Percentiles rank a stretch among this genome's conserved stretches.
These are phyloP conservation scores for Cetraspora pellucida DNA, from an alignment of 192 early-diverging fungal species.

Conservation along the genomic window DNA sequence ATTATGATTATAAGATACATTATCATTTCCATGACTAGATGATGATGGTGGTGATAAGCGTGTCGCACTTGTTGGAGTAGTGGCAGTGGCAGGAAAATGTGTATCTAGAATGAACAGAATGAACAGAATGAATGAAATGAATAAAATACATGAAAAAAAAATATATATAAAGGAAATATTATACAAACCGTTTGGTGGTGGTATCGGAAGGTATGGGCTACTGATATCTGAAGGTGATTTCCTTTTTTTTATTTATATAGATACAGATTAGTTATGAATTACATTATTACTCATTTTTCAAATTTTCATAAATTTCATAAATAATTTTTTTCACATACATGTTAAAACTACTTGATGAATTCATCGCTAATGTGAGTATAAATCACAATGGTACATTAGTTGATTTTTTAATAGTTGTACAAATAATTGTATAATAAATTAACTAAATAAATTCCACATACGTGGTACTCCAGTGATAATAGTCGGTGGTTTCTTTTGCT, in stretches of 20 bases:
- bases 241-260: slow-evolving; percentile 1
- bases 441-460: background rate
- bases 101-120: background rate
- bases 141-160: too few species aligned
- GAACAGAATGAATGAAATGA: background rate
- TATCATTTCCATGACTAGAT: slow-evolving; percentile 10
- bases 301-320: background rate
- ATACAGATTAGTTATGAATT: background rate
- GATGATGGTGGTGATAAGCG: slow-evolving; percentile 33
- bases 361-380: slow-evolving; percentile 16
- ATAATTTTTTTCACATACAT: background rate
- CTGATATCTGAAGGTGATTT: slow-evolving; percentile 34
- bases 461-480: slow-evolving; percentile 35
- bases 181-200: slow-evolving; percentile 22
- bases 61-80: slow-evolving; percentile 32
- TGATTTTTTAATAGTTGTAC: background rate
- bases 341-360: slow-evolving; percentile 10
- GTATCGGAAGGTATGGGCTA: slow-evolving; percentile 31
- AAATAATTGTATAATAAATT: background rate
- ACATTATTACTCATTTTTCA: background rate
- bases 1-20: slow-evolving; percentile 20
- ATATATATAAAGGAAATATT: background rate
- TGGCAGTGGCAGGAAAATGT: slow-evolving; percentile 24
- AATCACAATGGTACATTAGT: background rate
- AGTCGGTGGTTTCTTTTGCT: slow-evolving; percentile 34